These are phyloP conservation scores for Cymbopogon citratus DNA, from an alignment of 176 grass and related monocot genomes.

Conservation along the genomic window DNA sequence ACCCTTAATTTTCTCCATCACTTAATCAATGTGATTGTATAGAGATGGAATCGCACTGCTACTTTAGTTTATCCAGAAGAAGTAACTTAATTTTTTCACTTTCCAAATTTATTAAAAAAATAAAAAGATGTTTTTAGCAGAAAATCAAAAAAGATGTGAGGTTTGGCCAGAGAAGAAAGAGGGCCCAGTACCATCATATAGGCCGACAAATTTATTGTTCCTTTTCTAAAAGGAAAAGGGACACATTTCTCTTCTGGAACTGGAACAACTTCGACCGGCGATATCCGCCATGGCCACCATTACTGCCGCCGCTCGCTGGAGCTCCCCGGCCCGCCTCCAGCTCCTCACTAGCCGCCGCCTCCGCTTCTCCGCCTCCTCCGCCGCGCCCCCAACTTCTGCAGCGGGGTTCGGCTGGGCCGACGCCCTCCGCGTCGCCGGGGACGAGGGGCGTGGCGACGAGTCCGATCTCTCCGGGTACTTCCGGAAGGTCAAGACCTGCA, in stretches of 20 bases:
- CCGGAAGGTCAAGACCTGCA: conserved; percentile 29
- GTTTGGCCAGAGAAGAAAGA: neutral
- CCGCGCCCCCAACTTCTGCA: neutral
- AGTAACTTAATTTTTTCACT: neutral
- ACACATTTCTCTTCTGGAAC: neutral
- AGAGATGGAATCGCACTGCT: too few species aligned
- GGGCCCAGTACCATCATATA: neutral
- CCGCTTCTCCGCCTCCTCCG: conserved; percentile 9
- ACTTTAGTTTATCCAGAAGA: neutral
- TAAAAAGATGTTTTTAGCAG: too few species aligned
- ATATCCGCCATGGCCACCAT: neutral
- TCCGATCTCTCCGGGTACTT: conserved; percentile 65
- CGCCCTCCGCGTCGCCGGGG: conserved; percentile 41
- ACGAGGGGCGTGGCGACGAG: conserved; percentile 15
- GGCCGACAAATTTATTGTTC: neutral
- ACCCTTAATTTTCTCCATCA: too few species aligned
- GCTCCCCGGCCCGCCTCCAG: neutral
- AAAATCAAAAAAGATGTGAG: neutral
- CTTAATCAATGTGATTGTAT: too few species aligned
- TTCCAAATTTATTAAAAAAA: neutral
- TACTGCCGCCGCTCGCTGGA: conserved; percentile 3
- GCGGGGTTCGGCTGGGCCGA: conserved; percentile 53
- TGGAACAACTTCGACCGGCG: neutral
- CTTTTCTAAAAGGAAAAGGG: neutral
- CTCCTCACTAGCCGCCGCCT: conserved; percentile 10